Evolutionary conservation across 352 stramenopile species (phyloP).

Genomic region (Saprolegnia parasitica): DNA sequence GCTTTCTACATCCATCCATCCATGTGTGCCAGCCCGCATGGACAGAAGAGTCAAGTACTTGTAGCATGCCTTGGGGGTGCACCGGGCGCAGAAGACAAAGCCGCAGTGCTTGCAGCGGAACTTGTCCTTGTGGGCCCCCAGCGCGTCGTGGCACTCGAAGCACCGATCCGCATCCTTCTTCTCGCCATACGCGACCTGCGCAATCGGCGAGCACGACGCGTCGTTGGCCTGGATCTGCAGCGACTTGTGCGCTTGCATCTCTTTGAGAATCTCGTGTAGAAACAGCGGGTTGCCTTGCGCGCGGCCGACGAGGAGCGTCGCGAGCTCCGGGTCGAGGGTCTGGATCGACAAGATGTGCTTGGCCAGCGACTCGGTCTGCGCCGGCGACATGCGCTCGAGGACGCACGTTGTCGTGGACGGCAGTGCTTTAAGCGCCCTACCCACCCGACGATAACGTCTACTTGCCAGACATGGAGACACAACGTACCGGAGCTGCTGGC

Average conservation of each 20-base stretch:
- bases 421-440: constrained; percentile 60
- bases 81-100: constrained; percentile 74
- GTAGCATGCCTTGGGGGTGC: constrained; percentile 68
- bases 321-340: constrained; percentile 51
- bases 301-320: constrained; percentile 60
- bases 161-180: constrained; percentile 65
- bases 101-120: constrained; percentile 78
- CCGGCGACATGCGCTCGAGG: constrained; percentile 50
- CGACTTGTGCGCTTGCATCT: constrained; percentile 62
- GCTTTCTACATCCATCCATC: constrained; percentile 47
- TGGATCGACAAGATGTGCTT: constrained; percentile 60
- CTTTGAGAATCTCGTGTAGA: constrained; percentile 74
- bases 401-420: constrained; percentile 42
- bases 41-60: constrained; percentile 36
- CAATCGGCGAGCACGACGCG: constrained; percentile 56
- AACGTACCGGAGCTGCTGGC: constrained; percentile 48
- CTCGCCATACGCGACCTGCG: constrained; percentile 76
- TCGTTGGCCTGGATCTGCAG: constrained; percentile 60
- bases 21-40: constrained; percentile 1
- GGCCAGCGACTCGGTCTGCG: constrained; percentile 59
- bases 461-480: neutral
- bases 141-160: constrained; percentile 66
- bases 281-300: constrained; percentile 83
- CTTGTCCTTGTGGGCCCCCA: constrained; percentile 54
- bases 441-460: neutral